Evolutionary conservation across 805 yeast species (phyloP).

Genomic region (Diddensiella transvaalensis): DNA sequence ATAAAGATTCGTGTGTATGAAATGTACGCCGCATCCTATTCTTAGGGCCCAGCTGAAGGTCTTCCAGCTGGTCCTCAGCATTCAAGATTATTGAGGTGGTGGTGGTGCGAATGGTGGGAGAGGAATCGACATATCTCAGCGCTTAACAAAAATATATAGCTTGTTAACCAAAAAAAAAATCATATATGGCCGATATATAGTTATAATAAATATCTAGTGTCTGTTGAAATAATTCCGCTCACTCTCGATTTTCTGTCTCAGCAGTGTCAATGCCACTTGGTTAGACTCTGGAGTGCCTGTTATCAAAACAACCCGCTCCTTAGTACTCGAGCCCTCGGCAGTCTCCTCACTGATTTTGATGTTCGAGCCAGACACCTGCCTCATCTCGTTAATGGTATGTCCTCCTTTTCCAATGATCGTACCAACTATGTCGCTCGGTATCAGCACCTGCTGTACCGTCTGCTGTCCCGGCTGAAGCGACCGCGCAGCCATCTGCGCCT

Average conservation of each 20-base stretch:
- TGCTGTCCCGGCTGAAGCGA: conserved; percentile 14
- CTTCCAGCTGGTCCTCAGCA: conserved; percentile 7
- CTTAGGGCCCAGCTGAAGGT: conserved; percentile 34
- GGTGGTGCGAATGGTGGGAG: too few relatives aligned
- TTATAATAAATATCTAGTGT: neutral
- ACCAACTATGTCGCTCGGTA: conserved; percentile 77
- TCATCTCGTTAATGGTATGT: conserved; percentile 70
- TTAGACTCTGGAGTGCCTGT: conserved; percentile 27
- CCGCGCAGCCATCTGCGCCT: conserved; percentile 13
- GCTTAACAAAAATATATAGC: too few relatives aligned
- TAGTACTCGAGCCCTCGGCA: conserved; percentile 15
- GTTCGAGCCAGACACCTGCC: conserved; percentile 70
- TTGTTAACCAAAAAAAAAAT: too few relatives aligned
- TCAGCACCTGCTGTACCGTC: conserved; percentile 58
- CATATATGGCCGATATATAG: too few relatives aligned
- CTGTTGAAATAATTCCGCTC: neutral
- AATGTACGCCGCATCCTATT: conserved; percentile 46
- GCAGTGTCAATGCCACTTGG: conserved; percentile 29
- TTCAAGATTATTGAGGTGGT: too few relatives aligned
- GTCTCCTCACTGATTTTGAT: conserved; percentile 58
- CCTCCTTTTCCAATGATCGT: conserved; percentile 86
- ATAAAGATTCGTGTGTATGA: conserved; percentile 60
- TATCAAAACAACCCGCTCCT: conserved; percentile 27
- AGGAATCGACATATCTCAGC: too few relatives aligned
- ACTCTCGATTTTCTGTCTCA: conserved; percentile 24